Conservation (phyloP, 1,284 basidiomycete genomes). For the Heterobasidion annosum region DNA sequence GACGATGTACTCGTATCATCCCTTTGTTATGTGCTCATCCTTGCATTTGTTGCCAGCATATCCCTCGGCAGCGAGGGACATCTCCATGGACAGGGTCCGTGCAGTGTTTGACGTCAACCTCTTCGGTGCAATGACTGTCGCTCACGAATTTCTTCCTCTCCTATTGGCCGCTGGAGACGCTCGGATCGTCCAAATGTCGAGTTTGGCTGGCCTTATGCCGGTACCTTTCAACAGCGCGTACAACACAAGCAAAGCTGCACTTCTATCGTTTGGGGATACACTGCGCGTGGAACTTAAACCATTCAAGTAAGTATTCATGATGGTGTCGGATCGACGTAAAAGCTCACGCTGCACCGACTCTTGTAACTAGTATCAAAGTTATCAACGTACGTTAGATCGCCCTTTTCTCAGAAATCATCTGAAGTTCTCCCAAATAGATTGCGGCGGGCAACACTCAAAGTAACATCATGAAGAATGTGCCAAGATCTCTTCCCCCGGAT, state of each 20-base stretch:
- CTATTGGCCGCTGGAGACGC: slow-evolving; percentile 17
- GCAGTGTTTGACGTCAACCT: slow-evolving; percentile 20
- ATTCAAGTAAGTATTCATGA: neutral
- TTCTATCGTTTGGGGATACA: slow-evolving; percentile 18
- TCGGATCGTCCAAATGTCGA: slow-evolving; percentile 20
- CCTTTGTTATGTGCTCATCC: neutral
- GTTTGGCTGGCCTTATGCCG: slow-evolving; percentile 17
- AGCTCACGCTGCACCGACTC: neutral
- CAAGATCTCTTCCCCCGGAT: slow-evolving; percentile 10
- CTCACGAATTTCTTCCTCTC: slow-evolving; percentile 20
- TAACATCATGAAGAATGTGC: slow-evolving; percentile 12
- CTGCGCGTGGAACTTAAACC: slow-evolving; percentile 22
- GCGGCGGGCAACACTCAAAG: slow-evolving; percentile 18
- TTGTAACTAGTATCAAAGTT: slow-evolving; percentile 20
- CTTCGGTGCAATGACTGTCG: slow-evolving; percentile 18
- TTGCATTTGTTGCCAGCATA: neutral
- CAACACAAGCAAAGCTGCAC: slow-evolving; percentile 21
- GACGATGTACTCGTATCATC: neutral
- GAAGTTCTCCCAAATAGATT: neutral
- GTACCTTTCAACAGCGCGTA: slow-evolving; percentile 18
- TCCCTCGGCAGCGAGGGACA: slow-evolving; percentile 13
- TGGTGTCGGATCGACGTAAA: too few species aligned
- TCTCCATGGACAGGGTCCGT: slow-evolving; percentile 12
- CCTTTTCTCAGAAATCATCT: neutral
- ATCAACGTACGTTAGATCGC: neutral